phyloP scores from a whole-genome alignment of 78 protist genomes.

The Dictyostelium purpureum region DNA sequence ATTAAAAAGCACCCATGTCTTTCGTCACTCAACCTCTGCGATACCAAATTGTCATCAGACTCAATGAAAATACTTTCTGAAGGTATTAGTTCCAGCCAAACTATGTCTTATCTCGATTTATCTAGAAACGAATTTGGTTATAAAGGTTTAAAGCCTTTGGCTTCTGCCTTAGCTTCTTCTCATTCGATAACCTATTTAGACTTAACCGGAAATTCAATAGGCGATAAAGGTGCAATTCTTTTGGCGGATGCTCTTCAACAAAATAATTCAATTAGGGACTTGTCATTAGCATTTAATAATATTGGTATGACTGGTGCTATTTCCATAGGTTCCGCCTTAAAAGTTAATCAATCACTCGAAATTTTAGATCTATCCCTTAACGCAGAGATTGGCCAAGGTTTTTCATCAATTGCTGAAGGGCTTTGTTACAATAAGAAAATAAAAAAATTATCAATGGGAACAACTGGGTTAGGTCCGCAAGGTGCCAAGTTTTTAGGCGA shows the following conservation, averaged over 20 bases:
- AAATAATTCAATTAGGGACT: constrained; percentile 51
- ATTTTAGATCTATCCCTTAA: constrained; percentile 59
- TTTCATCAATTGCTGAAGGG: not conserved
- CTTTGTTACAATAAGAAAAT: constrained; percentile 21
- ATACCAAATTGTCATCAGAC: constrained; percentile 33
- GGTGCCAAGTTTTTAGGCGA: constrained; percentile 67
- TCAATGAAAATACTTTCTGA: constrained; percentile 33
- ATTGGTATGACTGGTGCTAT: constrained; percentile 57
- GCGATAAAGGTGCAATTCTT: constrained; percentile 68
- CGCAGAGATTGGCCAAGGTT: constrained; percentile 60
- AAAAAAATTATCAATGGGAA: not conserved
- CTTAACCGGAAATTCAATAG: constrained; percentile 70
- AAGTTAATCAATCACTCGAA: constrained; percentile 6
- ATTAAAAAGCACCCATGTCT: constrained; percentile 50
- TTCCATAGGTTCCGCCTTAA: constrained; percentile 20
- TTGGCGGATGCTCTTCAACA: constrained; percentile 43
- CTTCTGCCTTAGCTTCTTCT: constrained; percentile 19
- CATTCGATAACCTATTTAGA: constrained; percentile 46
- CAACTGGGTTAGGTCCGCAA: constrained; percentile 73
- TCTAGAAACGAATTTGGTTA: constrained; percentile 79
- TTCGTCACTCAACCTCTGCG: constrained; percentile 22
- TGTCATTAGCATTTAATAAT: constrained; percentile 60
- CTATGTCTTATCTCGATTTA: constrained; percentile 26
- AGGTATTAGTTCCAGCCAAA: constrained; percentile 27
- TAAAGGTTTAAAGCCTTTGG: constrained; percentile 56